Evolutionary conservation across 2,329 filamentous ascomycete genomes (phyloP), one percentile per base, ranked within the genome.

Genomic region (Arachnopeziza araneosa): DNA sequence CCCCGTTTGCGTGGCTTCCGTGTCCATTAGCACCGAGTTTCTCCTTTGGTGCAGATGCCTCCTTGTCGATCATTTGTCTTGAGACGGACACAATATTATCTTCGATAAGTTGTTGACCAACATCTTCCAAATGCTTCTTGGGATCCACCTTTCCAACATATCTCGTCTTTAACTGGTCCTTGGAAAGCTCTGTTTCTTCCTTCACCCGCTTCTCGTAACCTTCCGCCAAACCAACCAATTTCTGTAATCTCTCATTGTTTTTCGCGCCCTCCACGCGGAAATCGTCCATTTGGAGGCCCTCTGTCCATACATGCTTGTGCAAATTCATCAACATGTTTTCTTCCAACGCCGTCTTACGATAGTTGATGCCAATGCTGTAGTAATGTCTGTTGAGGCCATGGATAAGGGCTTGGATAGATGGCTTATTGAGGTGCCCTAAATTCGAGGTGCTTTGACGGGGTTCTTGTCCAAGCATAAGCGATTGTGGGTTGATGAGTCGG

Each of bases 281-380:
- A 76, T 98, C 93, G 63, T 93, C 90, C 92, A 99, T 98, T 74
- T 96, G 86, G 66, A 99, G 77, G 5, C 93, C 95, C 76, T 99
- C 95, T 0, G 96, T 99, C 95, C 95, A 99, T 52, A 97, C 93
- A 69, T 98, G 95, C 82, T 99, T 99, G 83, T 99, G 95, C 67
- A 99, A 80, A 75, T 99, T 99, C 96, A 99, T 99, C 71, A 99
- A 78, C 95, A 99, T 99, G 77, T 96, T 98, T 81, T 99, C 96
- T 75, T 99, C 95, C 55, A 99, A 81, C 0, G 91, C 93, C 0
- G 93, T 96, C 81, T 99, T 99, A 73, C 93, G 84, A 78, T 99
- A 99, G 78, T 97, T 93, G 79, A 99, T 98, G 62, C 86, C 93
- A 73, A 99, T 99, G 70, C 91, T 96, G 83, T 99, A 99, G 83